Evolutionary conservation across 2,329 filamentous ascomycete species (phyloP).

Genomic region (Diplodia scrobiculata): DNA sequence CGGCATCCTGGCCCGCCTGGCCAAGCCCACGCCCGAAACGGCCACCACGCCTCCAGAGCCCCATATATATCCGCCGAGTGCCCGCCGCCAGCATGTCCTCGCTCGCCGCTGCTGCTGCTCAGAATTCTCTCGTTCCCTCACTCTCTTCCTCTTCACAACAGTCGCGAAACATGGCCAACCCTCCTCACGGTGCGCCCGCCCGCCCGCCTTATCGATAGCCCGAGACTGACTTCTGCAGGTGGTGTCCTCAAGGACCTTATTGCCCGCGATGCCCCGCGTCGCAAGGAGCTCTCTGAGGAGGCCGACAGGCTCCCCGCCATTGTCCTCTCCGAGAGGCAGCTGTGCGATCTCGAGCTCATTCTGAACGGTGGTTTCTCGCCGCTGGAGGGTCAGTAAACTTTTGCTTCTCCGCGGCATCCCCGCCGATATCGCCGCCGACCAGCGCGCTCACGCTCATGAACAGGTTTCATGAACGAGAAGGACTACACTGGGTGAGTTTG

Average conservation of each 20-base stretch:
- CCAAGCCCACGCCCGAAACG: slow-evolving; percentile 17
- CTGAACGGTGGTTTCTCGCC: slow-evolving; percentile 98
- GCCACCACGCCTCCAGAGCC: slow-evolving; percentile 20
- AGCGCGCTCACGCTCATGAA: slow-evolving; percentile 31
- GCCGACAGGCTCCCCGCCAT: slow-evolving; percentile 85
- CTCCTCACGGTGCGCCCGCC: slow-evolving; percentile 51
- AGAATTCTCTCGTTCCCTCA: slow-evolving; percentile 9
- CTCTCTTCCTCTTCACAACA: slow-evolving; percentile 22
- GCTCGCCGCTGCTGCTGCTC: slow-evolving; percentile 21
- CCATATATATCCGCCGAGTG: slow-evolving; percentile 28
- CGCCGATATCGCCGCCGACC: slow-evolving; percentile 26
- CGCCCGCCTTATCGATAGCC: slow-evolving; percentile 7
- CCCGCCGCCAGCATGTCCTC: slow-evolving; percentile 17
- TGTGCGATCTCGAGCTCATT: slow-evolving; percentile 96
- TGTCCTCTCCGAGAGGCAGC: slow-evolving; percentile 84
- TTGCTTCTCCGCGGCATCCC: slow-evolving; percentile 14
- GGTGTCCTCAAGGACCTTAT: slow-evolving; percentile 97
- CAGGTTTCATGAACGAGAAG: slow-evolving; percentile 95
- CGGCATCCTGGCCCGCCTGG: slow-evolving; percentile 25
- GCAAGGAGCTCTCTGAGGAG: slow-evolving; percentile 77
- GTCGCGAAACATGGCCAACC: slow-evolving; percentile 50
- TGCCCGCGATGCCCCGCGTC: slow-evolving; percentile 83
- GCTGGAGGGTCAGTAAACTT: slow-evolving; percentile 73
- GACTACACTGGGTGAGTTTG: slow-evolving; percentile 84
- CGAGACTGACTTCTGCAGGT: slow-evolving; percentile 54